Base-by-base conservation (phyloP, 2,329 filamentous ascomycete species). In the Alternaria ventricosa region DNA sequence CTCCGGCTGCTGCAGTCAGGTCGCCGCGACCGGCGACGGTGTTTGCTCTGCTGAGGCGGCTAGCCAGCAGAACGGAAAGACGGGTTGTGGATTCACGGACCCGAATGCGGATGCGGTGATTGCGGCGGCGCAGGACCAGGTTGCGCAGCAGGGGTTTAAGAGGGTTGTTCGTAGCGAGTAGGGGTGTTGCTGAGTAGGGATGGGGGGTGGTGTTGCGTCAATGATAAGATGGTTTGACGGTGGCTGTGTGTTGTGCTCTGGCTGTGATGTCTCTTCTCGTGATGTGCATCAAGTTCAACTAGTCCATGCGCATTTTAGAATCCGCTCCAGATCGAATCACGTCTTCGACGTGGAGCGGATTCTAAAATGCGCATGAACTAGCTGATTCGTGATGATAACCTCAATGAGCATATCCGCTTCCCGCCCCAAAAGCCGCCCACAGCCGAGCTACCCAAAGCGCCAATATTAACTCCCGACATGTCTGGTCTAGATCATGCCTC, bases 31-130 rank as follows among this genome's bases (percentile, higher is more conserved):
- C 3, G 72, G 71, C 11, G 61, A 67, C 15, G 75, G 75, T 18
- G 70, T 77, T 11, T 77, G 74, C 68, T 71, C 66, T 51, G 74
- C 68, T 18, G 75, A 75, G 55, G 75, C 69, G 41, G 75, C 74
- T 2, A 66, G 65, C 44, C 61, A 70, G 53, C 75, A 77, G 66
- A 73, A 72, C 46, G 75, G 74, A 28, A 77, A 77, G 70, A 73
- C 69, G 6, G 74, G 75, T 9, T 77, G 75, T 46, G 73, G 72
- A 27, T 76, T 77, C 56, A 60, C 45, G 1, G 75, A 77, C 43
- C 75, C 75, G 11, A 76, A 77, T 47, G 70, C 73, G 4, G 57
- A 61, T 8, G 64, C 67, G 23, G 72, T 71, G 4, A 76, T 77
- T 62, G 73, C 74, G 20, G 75, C 72, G n/a, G 75, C 74, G 1